Conservation (phyloP, 257 asterid genomes). For the Gentiana dahurica region DNA sequence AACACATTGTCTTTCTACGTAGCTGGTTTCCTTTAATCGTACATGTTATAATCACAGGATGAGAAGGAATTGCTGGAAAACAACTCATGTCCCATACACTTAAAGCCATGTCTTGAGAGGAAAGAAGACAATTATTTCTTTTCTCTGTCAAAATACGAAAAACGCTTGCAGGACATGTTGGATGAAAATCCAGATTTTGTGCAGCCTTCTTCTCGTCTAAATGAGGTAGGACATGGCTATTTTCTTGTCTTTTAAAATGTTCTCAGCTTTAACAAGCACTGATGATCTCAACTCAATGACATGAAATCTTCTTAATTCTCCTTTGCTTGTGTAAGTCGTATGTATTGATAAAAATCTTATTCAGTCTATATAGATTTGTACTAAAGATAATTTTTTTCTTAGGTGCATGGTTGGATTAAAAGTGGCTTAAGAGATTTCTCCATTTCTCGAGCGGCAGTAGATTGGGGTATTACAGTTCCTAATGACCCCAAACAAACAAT, state of each 20-base stretch:
- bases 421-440: conserved; percentile 90
- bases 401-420: conserved; percentile 98
- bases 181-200: conserved; percentile 65
- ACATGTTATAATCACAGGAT: conserved; percentile 42
- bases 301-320: too few relatives aligned
- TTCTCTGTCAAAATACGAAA: conserved; percentile 89
- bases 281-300: too few relatives aligned
- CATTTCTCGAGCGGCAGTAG: conserved; percentile 80
- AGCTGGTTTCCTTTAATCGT: conserved; percentile 3
- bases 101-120: conserved; percentile 74
- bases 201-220: conserved; percentile 81
- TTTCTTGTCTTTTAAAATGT: conserved; percentile 1
- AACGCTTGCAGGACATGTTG: conserved; percentile 52
- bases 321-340: too few relatives aligned
- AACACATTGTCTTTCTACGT: background rate
- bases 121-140: conserved; percentile 96
- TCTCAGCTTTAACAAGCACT: too few relatives aligned
- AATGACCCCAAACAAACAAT: conserved; percentile 77
- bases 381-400: conserved; percentile 11
- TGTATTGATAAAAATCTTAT: background rate
- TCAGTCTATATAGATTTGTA: background rate
- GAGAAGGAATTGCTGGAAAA: conserved; percentile 80
- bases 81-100: conserved; percentile 82
- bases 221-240: conserved; percentile 49
- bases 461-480: conserved; percentile 92